Base-by-base conservation (phyloP, 257 asterid species). In the Solanum habrochaites region DNA sequence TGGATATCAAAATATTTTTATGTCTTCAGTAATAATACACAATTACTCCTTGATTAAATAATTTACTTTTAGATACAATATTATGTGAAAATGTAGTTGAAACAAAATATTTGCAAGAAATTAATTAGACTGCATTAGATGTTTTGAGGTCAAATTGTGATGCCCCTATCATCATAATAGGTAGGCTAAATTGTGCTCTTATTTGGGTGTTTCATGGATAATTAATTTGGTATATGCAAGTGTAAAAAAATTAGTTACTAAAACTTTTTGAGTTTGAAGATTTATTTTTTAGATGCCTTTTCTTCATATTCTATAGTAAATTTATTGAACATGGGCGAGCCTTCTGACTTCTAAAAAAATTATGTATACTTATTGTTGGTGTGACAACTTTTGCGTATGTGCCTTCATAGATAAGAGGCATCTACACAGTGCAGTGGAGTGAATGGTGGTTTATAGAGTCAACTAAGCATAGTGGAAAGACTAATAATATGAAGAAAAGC, bases 241-340 rank as follows among this genome's bases (percentile, higher is more conserved):
- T 45, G 13, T 13, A 45, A 45, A 45, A 45, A 45, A 86, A 83
- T 87, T 72, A 5, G 52, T 90, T 86, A 83, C 89, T 89, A 86
- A 87, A 73, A 86, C 70, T 89, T 91, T 62, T 89, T 91, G 86
- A 86, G 82, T 72, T 90, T 85, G 88, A 87, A 92, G 91, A 86
- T 88, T 56, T 87, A 88, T 89, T 89, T 86, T 73, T 75, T 88
- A 85, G 72, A 97, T 97, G 98, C 96, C 97, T 85, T 95, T 98
- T 74, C 99, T 95, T 91, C 98, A 97, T 93, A 98, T 96, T 90
- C 90, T 95, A 90, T 96, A 95, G 93, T 32, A 32, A 32, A 32
- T 91, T 97, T 90, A 95, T 98, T 77, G 98, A 95, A 88, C 98
- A 90, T 92, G 99, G 99, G 42, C 93, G 96, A 87, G 97, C 39